Conservation (phyloP, 78 protist genomes). For the Neovahlkampfia damariscottae region DNA sequence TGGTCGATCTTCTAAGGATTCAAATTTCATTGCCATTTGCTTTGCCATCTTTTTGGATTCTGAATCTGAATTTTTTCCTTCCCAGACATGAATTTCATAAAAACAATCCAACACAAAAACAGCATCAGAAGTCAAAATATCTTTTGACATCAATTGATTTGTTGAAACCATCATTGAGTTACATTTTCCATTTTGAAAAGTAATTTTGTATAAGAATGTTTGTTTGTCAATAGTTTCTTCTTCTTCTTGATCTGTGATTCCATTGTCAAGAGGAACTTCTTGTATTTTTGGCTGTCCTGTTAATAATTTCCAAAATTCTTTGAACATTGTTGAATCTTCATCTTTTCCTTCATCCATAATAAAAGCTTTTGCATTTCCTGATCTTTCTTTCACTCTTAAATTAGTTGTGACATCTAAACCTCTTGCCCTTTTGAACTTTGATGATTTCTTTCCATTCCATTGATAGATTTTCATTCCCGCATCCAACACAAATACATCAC, state of each 20-base stretch:
- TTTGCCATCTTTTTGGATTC: neutral
- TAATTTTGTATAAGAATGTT: neutral
- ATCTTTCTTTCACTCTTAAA: neutral
- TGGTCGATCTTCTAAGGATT: neutral
- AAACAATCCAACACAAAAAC: constrained; percentile 1
- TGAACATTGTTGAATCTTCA: neutral
- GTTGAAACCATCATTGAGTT: too few relatives aligned
- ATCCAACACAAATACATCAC: constrained; percentile 40
- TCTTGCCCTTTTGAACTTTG: neutral
- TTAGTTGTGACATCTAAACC: neutral
- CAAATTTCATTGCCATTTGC: neutral
- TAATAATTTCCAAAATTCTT: neutral
- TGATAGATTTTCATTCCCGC: constrained; percentile 3
- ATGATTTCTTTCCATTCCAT: neutral
- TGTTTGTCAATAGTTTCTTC: neutral
- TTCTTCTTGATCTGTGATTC: neutral
- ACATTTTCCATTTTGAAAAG: neutral
- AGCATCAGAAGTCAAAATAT: neutral
- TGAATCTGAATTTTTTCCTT: neutral
- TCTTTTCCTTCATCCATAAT: constrained; percentile 1
- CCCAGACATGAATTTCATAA: neutral
- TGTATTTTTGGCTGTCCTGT: too few relatives aligned
- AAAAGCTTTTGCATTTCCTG: neutral
- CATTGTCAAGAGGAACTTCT: too few relatives aligned
- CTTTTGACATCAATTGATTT: too few relatives aligned